Evolutionary conservation across 371 early-diverging fungal genomes (phyloP).

Genomic region (Rhizopus stolonifer): DNA sequence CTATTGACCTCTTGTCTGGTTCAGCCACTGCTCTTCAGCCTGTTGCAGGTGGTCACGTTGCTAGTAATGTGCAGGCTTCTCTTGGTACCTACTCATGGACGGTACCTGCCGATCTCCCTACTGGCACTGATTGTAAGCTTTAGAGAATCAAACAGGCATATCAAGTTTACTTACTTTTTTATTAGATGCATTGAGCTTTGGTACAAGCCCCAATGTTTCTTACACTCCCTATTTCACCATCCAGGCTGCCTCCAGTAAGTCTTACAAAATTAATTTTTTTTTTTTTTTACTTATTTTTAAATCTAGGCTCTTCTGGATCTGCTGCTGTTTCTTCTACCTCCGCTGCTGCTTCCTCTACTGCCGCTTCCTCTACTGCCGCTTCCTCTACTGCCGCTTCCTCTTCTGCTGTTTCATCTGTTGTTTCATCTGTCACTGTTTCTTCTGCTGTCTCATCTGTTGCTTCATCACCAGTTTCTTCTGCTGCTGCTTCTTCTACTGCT

Average conservation of each 20-base stretch:
- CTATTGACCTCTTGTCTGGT: slow-evolving; percentile 40
- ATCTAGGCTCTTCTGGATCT: slow-evolving; percentile 7
- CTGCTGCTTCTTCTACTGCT: not conserved
- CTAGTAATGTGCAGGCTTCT: slow-evolving; percentile 34
- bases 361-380: slow-evolving; percentile 5
- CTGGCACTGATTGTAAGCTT: slow-evolving; percentile 48
- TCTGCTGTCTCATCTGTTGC: slow-evolving; percentile 11
- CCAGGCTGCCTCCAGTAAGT: slow-evolving; percentile 24
- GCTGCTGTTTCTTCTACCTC: slow-evolving; percentile 4
- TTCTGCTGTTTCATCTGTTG: slow-evolving; percentile 4
- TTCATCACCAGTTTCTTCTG: slow-evolving; percentile 2
- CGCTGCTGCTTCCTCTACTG: slow-evolving; percentile 4
- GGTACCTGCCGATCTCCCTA: slow-evolving; percentile 29
- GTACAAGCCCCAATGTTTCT: slow-evolving; percentile 27
- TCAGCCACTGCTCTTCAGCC: slow-evolving; percentile 10
- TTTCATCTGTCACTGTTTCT: slow-evolving; percentile 5
- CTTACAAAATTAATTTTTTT: slow-evolving; percentile 1
- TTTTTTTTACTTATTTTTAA: not conserved
- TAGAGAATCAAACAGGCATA: not conserved
- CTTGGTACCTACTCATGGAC: slow-evolving; percentile 36
- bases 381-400: slow-evolving; percentile 8
- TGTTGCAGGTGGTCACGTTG: slow-evolving; percentile 12
- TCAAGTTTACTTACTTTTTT: not conserved
- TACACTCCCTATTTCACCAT: slow-evolving; percentile 46
- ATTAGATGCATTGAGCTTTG: slow-evolving; percentile 24